A percentile compares a stretch with the other conserved stretches of the same genome.
These are phyloP conservation scores for Metschnikowia kunwiensis DNA, from an alignment of 805 yeast species.

Conservation along the genomic window DNA sequence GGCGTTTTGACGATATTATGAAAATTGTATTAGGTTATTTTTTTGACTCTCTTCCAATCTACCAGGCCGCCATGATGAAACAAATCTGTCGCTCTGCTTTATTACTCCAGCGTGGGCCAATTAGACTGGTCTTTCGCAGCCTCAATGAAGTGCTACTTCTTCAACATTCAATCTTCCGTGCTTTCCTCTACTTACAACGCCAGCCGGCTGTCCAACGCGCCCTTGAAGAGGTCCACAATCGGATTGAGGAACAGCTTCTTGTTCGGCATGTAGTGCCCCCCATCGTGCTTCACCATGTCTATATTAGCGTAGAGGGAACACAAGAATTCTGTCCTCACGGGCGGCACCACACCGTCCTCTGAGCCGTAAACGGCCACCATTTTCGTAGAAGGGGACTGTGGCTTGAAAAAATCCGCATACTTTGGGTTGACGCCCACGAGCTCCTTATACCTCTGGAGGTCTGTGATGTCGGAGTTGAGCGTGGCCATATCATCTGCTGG, in stretches of 20 bases:
- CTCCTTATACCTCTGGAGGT: conserved; percentile 20
- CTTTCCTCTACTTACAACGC: neutral
- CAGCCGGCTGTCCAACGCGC: conserved; percentile 14
- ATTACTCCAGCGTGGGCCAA: too few relatives aligned
- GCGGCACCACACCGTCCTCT: conserved; percentile 33
- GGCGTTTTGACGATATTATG: too few relatives aligned
- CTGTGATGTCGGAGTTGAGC: conserved; percentile 22
- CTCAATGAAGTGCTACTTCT: too few relatives aligned
- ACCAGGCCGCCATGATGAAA: too few relatives aligned
- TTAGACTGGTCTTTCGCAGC: too few relatives aligned
- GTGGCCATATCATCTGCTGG: conserved; percentile 15
- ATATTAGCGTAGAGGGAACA: conserved; percentile 18
- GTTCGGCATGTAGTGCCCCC: conserved; percentile 38
- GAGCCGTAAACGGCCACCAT: conserved; percentile 30
- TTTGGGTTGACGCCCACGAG: conserved; percentile 21
- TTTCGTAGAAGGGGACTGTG: conserved; percentile 22
- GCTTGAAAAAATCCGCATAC: conserved; percentile 21
- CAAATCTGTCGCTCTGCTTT: too few relatives aligned
- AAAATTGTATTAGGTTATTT: too few relatives aligned
- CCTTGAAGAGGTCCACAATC: conserved; percentile 18
- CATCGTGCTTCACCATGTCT: conserved; percentile 27
- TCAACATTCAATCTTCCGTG: neutral
- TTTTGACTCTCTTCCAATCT: too few relatives aligned
- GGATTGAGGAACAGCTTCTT: conserved; percentile 21
- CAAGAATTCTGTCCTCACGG: conserved; percentile 27